Evolutionary conservation across 768 basidiomycete genomes (phyloP), one percentile per base, ranked within the genome.

Genomic region (Lentinula edodes): DNA sequence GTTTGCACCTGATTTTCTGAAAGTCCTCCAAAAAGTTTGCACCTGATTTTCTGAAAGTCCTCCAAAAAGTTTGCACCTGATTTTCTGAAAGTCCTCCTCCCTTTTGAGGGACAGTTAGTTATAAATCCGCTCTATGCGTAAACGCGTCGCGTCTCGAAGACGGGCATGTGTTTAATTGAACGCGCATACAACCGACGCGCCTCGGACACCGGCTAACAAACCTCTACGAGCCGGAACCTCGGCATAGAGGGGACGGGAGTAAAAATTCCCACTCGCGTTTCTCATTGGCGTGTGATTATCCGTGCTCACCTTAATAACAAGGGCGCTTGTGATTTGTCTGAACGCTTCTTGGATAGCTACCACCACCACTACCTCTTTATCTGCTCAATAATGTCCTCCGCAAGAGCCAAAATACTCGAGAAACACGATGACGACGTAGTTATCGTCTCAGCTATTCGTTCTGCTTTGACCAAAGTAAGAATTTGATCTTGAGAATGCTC

Each of bases 351-450:
- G 28, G 18, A 28, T 23, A 52, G 12, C 46, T 23, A 48, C 43
- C 43, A 48, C 20, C 53, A 48, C n/a, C 23, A 23, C 28, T 13
- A 43, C 9, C 20, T 18, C n/a, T 55, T 28, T 39, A 34, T 15
- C 28, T 42, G 16, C 15, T 16, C 51, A 52, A 67, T 64, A 61
- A 77, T 78, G 76, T 71, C 75, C 36, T 68, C 73, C 16, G 76
- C 77, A 28, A 66, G 76, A 58, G 79, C 80, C 61, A 90, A 84
- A 71, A 65, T 93, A 23, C 82, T 93, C 53, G 77, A 83, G 68
- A 89, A 92, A 77, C 77, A 83, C 67, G 88, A 90, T 64, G 82
- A 91, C 71, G 94, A 96, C 74, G 89, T 98, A 13, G 96, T 98
- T 65, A 90, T 98, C 71, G 86, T 93, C 68, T 77, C 86, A 10